Base-by-base conservation (phyloP, 2,329 filamentous ascomycete genomes). In the Ceratocystis albifundus region DNA sequence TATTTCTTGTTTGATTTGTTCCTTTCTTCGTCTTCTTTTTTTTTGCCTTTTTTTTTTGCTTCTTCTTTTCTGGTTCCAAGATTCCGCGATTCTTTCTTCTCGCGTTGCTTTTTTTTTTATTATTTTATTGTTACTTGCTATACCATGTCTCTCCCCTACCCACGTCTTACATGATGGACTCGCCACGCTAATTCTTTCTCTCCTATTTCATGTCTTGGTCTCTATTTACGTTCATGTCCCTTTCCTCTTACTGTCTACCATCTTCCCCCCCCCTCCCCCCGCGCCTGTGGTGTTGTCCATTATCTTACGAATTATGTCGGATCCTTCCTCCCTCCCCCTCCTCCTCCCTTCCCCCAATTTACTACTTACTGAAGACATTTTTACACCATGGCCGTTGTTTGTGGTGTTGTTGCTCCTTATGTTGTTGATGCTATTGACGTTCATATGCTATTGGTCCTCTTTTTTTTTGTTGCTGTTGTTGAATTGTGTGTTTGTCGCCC, bases 271-370 rank as follows among this genome's bases (percentile, higher is more conserved):
- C n/a, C n/a, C n/a, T n/a, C n/a, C n/a, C n/a, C n/a, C n/a, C n/a
- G n/a, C 53, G 10, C 53, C 28, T 44, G 45, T 64, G 50, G 62
- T 55, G 62, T 30, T 57, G 44, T 62, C 62, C 45, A 61, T 67
- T 62, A 64, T 65, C 25, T 67, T 59, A 67, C 55, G 66, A 67
- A 67, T 67, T 67, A 67, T 67, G 66, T 67, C 62, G 66, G 62
- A 67, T 67, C 65, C 36, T 10, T 10, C 36, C 12, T 10, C 0
- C 36, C 36, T 10, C 45, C 65, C n/a, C n/a, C n/a, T n/a, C n/a
- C n/a, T n/a, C n/a, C 36, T 10, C 36, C 36, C 12, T 10, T 1
- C 36, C 36, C 36, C 45, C 65, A 20, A 57, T 66, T 46, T 46
- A 22, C 45, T 61, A 46, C 55, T 46, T 46, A 25, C 45, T 25